Evolutionary conservation across 176 grass and related monocot genomes (phyloP), one percentile per base, ranked within the genome.

Genomic region (sorghum (Sorghum bicolor)): DNA sequence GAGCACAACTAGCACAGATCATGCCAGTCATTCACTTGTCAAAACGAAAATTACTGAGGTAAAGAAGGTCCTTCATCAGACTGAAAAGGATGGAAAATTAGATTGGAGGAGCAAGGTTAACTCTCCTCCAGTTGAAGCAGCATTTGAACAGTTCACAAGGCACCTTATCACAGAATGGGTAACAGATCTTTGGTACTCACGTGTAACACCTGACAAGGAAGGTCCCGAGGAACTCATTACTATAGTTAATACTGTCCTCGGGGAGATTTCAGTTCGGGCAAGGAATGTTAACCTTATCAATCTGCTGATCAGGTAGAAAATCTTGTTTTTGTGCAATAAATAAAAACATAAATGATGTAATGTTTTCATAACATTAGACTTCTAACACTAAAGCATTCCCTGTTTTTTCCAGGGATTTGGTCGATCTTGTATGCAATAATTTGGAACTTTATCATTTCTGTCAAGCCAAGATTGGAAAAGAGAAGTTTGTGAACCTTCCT

Each of bases 161-260:
- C 93, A 96, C 67, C 84, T 99, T 68, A 72, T 96, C 67, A 89
- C 85, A 34, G 96, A 99, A 72, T 99, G 96, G 96, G 83, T 99
- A 57, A 92, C 93, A 9, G 96, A 96, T 90, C 86, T 99, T 20
- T 99, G 96, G 96, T 99, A 99, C 82, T 94, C 89, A 26, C 93
- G 87, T 83, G 82, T 99, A 88, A 99, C 96, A 70, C 93, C 96
- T 64, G 93, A 99, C 79, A 96, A 86, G 67, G 86, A 96, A 39
- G 93, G 93, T 60, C 96, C 96, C 16, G 91, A 96, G 77, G 91
- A 94, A 82, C 81, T 99, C 67, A 67, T 99, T 63, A 48, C 79
- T 31, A 53, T 92, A 43, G 69, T 99, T 64, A 96, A 93, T 83
- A 60, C 74, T 57, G 85, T 87, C 64, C 86, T 99, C 28, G 93